These are phyloP conservation scores for Candida dajiaensis DNA, from an alignment of 805 yeast species.

Conservation along the genomic window DNA sequence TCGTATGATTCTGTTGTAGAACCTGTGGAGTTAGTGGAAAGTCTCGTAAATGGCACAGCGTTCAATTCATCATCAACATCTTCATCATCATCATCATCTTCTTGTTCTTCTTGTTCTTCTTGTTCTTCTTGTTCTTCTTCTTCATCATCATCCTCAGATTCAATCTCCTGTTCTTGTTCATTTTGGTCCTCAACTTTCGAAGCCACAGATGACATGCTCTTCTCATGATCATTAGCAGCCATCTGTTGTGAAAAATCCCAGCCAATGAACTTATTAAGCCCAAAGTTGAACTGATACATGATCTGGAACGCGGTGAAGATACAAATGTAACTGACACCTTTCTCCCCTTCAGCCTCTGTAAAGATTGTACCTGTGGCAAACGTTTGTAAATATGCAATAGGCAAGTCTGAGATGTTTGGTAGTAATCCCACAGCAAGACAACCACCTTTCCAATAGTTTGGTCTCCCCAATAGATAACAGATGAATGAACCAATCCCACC, in stretches of 20 bases:
- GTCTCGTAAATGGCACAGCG: not conserved
- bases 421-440: constrained; percentile 62
- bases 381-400: constrained; percentile 71
- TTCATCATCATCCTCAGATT: not conserved
- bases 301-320: constrained; percentile 63
- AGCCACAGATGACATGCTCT: not conserved
- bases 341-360: constrained; percentile 51
- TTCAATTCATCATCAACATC: constrained; percentile 1
- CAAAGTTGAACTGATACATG: constrained; percentile 65
- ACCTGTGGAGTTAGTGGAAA: not conserved
- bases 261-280: constrained; percentile 65
- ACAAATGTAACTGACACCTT: constrained; percentile 81
- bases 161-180: not conserved
- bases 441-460: constrained; percentile 69
- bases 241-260: constrained; percentile 41
- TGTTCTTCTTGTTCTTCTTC: too few relatives aligned
- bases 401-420: constrained; percentile 72
- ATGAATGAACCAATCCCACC: constrained; percentile 41
- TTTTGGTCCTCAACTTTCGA: not conserved
- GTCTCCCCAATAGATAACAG: constrained; percentile 24
- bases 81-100: not conserved
- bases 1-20: not conserved
- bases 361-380: constrained; percentile 45
- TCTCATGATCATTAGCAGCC: constrained; percentile 1
- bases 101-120: not conserved